Evolutionary conservation across 192 early-diverging fungal species (phyloP).

Genomic region (Coemansia sp.): DNA sequence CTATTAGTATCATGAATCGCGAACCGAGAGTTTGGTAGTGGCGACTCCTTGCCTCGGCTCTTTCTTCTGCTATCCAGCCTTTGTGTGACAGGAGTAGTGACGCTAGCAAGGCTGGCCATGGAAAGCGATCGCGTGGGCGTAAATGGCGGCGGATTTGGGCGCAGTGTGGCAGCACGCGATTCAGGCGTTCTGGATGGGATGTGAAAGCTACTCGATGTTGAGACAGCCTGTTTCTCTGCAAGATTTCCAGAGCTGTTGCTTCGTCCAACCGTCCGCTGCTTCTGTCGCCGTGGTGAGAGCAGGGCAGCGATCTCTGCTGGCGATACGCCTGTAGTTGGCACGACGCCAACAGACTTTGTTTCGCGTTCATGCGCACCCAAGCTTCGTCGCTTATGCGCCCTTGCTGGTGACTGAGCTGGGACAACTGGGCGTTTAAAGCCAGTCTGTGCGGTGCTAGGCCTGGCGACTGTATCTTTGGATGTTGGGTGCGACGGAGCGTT

Average conservation of each 20-base stretch:
- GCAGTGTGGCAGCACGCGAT: slow-evolving; percentile 30
- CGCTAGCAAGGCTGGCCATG: not conserved
- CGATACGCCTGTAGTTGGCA: slow-evolving; percentile 12
- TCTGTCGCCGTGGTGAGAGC: slow-evolving; percentile 24
- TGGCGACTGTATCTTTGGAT: not conserved
- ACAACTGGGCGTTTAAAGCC: not conserved
- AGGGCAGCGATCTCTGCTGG: slow-evolving; percentile 42
- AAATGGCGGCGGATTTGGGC: not conserved
- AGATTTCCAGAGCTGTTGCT: slow-evolving; percentile 10
- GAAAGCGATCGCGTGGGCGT: slow-evolving; percentile 7
- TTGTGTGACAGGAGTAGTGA: not conserved
- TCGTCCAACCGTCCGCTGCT: not conserved
- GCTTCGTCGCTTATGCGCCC: not conserved
- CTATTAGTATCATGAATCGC: not conserved
- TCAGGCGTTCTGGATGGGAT: slow-evolving; percentile 37
- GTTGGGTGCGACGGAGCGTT: not conserved
- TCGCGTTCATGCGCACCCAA: not conserved
- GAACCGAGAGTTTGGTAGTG: not conserved
- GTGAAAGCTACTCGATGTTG: not conserved
- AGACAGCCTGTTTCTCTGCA: not conserved
- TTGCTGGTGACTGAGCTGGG: not conserved
- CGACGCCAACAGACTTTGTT: not conserved
- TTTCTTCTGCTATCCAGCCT: not conserved
- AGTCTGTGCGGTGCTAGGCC: not conserved
- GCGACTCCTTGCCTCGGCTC: not conserved